Conservation (phyloP, 169 alveolate genomes). For the Plasmodium falciparum region DNA sequence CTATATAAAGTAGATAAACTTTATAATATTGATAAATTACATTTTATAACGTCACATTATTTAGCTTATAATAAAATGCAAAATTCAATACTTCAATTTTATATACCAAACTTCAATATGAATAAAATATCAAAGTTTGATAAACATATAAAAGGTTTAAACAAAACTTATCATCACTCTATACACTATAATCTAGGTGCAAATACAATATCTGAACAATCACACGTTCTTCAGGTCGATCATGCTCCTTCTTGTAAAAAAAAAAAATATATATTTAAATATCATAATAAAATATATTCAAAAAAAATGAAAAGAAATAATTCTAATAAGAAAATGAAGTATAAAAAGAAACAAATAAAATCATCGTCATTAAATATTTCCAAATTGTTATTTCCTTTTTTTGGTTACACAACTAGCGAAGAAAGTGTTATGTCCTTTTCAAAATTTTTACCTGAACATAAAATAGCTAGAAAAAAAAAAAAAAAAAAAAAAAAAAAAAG, state of each 20-base stretch:
- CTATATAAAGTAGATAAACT: not conserved
- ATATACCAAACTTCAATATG: conserved; percentile 5
- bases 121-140: not conserved
- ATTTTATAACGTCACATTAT: conserved; percentile 12
- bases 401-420: conserved; percentile 22
- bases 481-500: not conserved
- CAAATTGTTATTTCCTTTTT: not conserved
- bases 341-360: not conserved
- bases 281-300: not conserved
- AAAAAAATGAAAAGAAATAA: not conserved
- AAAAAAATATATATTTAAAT: not conserved
- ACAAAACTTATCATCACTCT: not conserved
- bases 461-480: conserved; percentile 19
- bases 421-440: conserved; percentile 31
- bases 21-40: not conserved
- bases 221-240: too few species aligned
- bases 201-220: too few species aligned
- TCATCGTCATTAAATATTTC: too few species aligned
- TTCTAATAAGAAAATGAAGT: not conserved
- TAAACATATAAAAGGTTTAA: conserved; percentile 11
- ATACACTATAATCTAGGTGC: not conserved
- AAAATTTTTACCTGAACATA: conserved; percentile 32
- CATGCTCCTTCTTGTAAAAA: too few species aligned
- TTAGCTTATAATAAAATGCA: conserved; percentile 8
- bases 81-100: conserved; percentile 9